Conservation (phyloP, 805 yeast genomes). For the Saturnispora silvae region DNA sequence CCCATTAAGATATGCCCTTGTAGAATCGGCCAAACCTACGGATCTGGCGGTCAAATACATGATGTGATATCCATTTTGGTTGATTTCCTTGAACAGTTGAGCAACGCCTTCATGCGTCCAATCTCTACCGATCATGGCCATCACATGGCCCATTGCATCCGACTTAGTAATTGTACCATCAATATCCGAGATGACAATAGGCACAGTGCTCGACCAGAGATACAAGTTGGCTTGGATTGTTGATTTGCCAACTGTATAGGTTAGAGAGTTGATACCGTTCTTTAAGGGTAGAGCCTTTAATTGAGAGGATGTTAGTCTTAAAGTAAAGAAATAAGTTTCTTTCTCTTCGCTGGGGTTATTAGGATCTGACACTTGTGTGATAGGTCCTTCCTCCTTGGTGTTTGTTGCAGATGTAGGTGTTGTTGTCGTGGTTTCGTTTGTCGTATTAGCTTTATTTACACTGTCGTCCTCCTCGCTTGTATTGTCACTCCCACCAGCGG, state of each 20-base stretch:
- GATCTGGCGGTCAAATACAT: constrained; percentile 91
- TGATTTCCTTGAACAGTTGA: constrained; percentile 76
- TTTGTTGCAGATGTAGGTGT: neutral
- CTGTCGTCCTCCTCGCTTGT: too few species aligned
- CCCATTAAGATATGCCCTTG: constrained; percentile 71
- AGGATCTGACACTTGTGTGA: neutral
- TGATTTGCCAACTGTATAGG: constrained; percentile 78
- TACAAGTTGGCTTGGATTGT: constrained; percentile 61
- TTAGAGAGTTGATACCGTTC: constrained; percentile 68
- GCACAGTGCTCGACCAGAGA: constrained; percentile 74
- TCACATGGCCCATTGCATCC: constrained; percentile 92
- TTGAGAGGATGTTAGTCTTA: constrained; percentile 87
- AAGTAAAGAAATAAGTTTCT: constrained; percentile 60
- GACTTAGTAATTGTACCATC: constrained; percentile 98
- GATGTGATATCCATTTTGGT: constrained; percentile 81
- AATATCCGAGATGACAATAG: constrained; percentile 92
- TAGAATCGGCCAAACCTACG: constrained; percentile 90
- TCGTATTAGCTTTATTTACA: too few species aligned
- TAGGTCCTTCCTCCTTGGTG: neutral
- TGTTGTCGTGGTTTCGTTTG: neutral
- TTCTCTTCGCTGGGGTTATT: neutral
- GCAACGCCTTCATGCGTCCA: constrained; percentile 99
- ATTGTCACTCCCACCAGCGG: neutral
- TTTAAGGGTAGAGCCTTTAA: constrained; percentile 60
- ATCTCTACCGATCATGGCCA: constrained; percentile 88